Base-by-base conservation (phyloP, 257 asterid genomes). In the Ocimum tenuiflorum region DNA sequence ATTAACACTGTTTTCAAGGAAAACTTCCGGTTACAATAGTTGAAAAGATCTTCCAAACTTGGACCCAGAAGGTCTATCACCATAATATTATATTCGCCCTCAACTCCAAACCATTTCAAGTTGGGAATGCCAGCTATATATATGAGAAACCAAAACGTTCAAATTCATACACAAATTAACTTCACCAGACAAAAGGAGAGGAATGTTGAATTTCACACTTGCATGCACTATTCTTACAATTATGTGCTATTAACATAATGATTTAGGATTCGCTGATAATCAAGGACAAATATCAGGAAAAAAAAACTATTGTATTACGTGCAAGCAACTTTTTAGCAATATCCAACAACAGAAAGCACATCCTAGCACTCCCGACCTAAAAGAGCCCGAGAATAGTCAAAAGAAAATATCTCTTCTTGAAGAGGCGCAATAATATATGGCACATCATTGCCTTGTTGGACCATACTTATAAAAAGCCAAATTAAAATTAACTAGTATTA, bases 11-110 rank as follows among this genome's bases (percentile, higher is more conserved):
- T 89, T 79, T 89, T 89, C 75, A 83, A 73, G 27, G 94, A 64
- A 56, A 87, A 76, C 73, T 87, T 85, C 81, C 94, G 78, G 74
- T 85, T 86, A 70, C 96, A 87, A 78, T 87, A 82, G 75, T 87
- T 86, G 75, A 89, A 85, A 56, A 87, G 90, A 80, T 89, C 96
- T 78, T 87, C 96, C 46, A 89, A 81, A 71, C 96, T 87, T 48
- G 95, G 95, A 59, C 96, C 96, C 46, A 89, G 83, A 65, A 89
- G 86, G 73, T 89, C 96, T 68, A 89, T 83, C 65, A 83, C 90
- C 82, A 89, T 90, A 70, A 76, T 79, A 63, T 82, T 89, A 76
- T 89, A 88, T 70, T 87, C 89, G 11, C 86, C 85, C 75, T 89
- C 91, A 14, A 79, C 86, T 69, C 96, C 96, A n/a, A 75, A 85